Conservation (phyloP, 441 rosid species). For the Erysimum pusillum region DNA sequence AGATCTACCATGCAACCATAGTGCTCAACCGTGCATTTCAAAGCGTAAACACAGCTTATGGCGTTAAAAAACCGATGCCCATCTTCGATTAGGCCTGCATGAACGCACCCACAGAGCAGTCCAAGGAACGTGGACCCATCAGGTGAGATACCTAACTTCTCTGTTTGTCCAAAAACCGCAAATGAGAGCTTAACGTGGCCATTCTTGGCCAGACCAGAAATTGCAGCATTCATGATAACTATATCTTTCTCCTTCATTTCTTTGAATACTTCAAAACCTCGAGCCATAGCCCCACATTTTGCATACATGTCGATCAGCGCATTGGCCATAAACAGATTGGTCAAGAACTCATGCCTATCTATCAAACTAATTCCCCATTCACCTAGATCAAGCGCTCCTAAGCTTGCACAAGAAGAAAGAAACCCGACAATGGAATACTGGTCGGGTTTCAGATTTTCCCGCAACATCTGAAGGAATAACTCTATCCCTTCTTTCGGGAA, state of each 20-base stretch:
- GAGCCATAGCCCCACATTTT: slow-evolving; percentile 58
- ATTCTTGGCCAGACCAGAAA: slow-evolving; percentile 64
- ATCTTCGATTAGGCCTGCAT: slow-evolving; percentile 59
- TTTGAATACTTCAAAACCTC: slow-evolving; percentile 54
- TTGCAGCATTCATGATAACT: slow-evolving; percentile 58
- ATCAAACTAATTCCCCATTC: slow-evolving; percentile 64
- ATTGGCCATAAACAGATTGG: slow-evolving; percentile 53
- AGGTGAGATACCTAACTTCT: slow-evolving; percentile 57
- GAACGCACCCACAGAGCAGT: slow-evolving; percentile 59
- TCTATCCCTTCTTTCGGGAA: slow-evolving; percentile 54
- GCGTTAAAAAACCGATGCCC: slow-evolving; percentile 54
- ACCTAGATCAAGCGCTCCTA: slow-evolving; percentile 63
- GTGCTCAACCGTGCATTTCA: slow-evolving; percentile 55
- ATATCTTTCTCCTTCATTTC: slow-evolving; percentile 57
- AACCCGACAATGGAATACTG: slow-evolving; percentile 61
- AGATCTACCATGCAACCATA: slow-evolving; percentile 63
- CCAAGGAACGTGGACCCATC: slow-evolving; percentile 62
- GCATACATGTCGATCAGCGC: slow-evolving; percentile 70
- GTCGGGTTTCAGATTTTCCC: slow-evolving; percentile 42
- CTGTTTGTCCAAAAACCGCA: slow-evolving; percentile 57
- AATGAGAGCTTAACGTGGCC: slow-evolving; percentile 57
- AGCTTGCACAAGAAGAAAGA: slow-evolving; percentile 66
- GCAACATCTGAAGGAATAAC: slow-evolving; percentile 53
- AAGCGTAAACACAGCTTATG: slow-evolving; percentile 45
- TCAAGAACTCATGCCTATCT: slow-evolving; percentile 50